Evolutionary conservation across 176 grass and related monocot genomes (phyloP).

Genomic region (Ananas comosus): DNA sequence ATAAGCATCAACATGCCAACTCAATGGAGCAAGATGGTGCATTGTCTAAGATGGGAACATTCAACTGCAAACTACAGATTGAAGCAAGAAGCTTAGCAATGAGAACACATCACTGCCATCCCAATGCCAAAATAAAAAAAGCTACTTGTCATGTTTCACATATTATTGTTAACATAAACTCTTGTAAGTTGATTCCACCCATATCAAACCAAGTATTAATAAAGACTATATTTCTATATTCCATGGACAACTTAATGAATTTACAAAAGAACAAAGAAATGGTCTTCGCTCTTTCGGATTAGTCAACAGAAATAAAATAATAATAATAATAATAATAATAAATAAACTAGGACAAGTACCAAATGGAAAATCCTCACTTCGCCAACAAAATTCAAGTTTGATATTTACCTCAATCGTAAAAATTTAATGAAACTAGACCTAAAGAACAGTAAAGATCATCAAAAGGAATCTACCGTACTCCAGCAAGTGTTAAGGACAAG

Average conservation of each 20-base stretch:
- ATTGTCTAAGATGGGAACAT: not conserved
- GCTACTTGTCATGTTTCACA: not conserved
- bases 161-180: too few relatives aligned
- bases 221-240: too few relatives aligned
- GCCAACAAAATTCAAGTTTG: too few relatives aligned
- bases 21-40: not conserved
- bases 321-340: not conserved
- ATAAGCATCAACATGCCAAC: not conserved
- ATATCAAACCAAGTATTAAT: too few relatives aligned
- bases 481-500: not conserved
- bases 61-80: not conserved
- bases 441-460: not conserved
- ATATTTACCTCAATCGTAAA: too few relatives aligned
- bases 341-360: conserved; percentile 2
- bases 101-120: not conserved
- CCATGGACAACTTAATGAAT: too few relatives aligned
- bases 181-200: too few relatives aligned
- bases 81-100: not conserved
- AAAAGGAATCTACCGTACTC: not conserved
- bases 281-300: not conserved
- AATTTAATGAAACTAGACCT: not conserved
- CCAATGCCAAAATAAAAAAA: not conserved
- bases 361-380: not conserved
- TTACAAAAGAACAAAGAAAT: not conserved
- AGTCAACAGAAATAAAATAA: conserved; percentile 9